phyloP scores from a whole-genome alignment of 2,329 filamentous ascomycete genomes.

The Colletotrichum sp. region DNA sequence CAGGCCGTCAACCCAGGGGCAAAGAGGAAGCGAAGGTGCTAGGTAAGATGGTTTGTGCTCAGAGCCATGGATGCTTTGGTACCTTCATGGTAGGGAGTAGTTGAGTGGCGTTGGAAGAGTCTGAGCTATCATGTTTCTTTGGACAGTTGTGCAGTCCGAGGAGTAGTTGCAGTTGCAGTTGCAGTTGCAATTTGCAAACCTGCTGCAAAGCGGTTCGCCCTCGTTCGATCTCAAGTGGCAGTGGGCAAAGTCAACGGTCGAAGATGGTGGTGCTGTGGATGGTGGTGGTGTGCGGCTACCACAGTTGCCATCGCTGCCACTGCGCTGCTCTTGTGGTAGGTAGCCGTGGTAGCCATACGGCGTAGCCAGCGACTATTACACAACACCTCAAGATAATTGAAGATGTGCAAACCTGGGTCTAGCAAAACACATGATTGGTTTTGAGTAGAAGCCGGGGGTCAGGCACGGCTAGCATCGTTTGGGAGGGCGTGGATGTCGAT shows the following conservation, averaged over 20 bases:
- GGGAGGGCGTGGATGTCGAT: conserved; percentile 17
- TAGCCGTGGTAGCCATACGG: neutral
- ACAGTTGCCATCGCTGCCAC: neutral
- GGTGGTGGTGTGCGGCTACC: neutral
- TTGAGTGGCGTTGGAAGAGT: neutral
- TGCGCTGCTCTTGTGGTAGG: neutral
- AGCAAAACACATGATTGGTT: conserved; percentile 2
- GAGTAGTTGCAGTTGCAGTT: neutral
- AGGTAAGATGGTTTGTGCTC: neutral
- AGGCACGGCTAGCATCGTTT: conserved; percentile 3
- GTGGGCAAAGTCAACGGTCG: neutral
- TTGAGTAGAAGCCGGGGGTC: conserved; percentile 7
- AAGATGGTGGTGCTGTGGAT: neutral
- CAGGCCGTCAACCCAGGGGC: neutral
- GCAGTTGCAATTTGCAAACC: neutral
- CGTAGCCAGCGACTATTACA: neutral
- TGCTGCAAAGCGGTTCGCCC: neutral
- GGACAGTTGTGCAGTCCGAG: neutral
- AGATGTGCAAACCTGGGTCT: neutral
- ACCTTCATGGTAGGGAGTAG: neutral
- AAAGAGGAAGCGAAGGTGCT: neutral
- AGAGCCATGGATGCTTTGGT: neutral
- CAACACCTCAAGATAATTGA: neutral
- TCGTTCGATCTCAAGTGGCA: neutral
- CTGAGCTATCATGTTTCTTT: neutral